These are phyloP conservation scores for Chrysanthemum lavandulifolium DNA, from an alignment of 129 eudicot genomes.

Conservation along the genomic window DNA sequence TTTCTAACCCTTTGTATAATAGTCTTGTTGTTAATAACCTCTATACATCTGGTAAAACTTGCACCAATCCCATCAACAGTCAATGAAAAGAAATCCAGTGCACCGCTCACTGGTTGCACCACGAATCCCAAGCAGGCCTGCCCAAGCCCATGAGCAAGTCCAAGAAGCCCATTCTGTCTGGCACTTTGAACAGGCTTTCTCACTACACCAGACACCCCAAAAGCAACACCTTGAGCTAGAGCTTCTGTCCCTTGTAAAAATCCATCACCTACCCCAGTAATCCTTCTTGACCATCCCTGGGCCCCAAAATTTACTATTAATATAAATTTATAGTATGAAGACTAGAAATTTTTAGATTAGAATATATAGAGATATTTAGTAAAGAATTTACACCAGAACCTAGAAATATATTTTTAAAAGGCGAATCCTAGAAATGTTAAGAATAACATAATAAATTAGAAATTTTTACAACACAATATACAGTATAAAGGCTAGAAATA, in stretches of 20 bases:
- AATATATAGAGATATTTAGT: too few species aligned
- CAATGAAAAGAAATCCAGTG: conserved; percentile 89
- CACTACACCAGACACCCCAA: conserved; percentile 92
- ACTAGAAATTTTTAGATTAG: background rate
- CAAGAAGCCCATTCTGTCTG: conserved; percentile 89
- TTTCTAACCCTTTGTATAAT: conserved; percentile 68
- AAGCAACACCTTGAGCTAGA: conserved; percentile 96
- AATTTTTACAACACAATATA: background rate
- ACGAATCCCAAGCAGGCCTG: conserved; percentile 81
- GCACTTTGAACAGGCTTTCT: conserved; percentile 94
- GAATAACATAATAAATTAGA: too few species aligned
- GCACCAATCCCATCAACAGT: conserved; percentile 98
- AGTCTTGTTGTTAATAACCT: conserved; percentile 67
- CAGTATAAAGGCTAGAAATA: background rate
- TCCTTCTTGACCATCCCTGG: conserved; percentile 93
- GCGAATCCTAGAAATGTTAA: too few species aligned
- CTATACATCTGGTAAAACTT: conserved; percentile 88
- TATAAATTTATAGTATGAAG: background rate
- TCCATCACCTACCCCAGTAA: conserved; percentile 96
- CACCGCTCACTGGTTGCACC: conserved; percentile 96
- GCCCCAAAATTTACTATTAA: conserved; percentile 8
- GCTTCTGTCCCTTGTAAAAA: conserved; percentile 95
- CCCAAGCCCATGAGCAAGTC: conserved; percentile 98
- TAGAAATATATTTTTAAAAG: too few species aligned
- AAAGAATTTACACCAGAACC: too few species aligned